Conservation (phyloP, 805 yeast genomes). For the Hanseniaspora lindneri region DNA sequence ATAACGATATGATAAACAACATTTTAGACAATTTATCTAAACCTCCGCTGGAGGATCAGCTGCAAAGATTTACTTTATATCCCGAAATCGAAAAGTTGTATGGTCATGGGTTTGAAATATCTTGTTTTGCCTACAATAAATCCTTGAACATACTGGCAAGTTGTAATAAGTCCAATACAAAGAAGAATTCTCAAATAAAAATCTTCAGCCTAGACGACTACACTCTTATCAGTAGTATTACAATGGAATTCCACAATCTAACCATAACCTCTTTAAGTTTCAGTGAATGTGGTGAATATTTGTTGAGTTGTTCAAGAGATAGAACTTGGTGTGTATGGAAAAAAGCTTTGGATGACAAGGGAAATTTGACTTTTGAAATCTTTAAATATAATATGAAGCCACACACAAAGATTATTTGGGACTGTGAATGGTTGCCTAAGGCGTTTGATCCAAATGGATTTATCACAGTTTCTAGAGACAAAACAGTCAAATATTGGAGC, state of each 20-base stretch:
- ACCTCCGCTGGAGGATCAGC: slow-evolving; percentile 82
- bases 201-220: slow-evolving; percentile 42
- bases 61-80: slow-evolving; percentile 85
- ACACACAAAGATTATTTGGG: slow-evolving; percentile 90
- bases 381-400: slow-evolving; percentile 50
- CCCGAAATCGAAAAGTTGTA: slow-evolving; percentile 91
- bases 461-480: slow-evolving; percentile 81
- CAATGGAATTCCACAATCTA: slow-evolving; percentile 57
- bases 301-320: slow-evolving; percentile 79
- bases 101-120: slow-evolving; percentile 94
- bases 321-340: slow-evolving; percentile 72
- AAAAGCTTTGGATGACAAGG: slow-evolving; percentile 27
- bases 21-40: slow-evolving; percentile 35
- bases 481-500: slow-evolving; percentile 62
- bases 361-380: slow-evolving; percentile 29
- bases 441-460: slow-evolving; percentile 36
- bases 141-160: slow-evolving; percentile 60
- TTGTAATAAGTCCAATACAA: slow-evolving; percentile 80
- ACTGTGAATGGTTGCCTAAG: slow-evolving; percentile 73
- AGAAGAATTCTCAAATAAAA: slow-evolving; percentile 75
- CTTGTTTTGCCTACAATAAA: slow-evolving; percentile 61
- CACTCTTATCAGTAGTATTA: slow-evolving; percentile 43
- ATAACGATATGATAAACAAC: slow-evolving; percentile 35
- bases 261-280: slow-evolving; percentile 78
- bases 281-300: slow-evolving; percentile 50